Percentiles rank a stretch among this genome's conserved stretches.
Conservation (phyloP, 225 moss, liverwort and hornwort genomes). For the Pseudisothecium myosuroides region DNA sequence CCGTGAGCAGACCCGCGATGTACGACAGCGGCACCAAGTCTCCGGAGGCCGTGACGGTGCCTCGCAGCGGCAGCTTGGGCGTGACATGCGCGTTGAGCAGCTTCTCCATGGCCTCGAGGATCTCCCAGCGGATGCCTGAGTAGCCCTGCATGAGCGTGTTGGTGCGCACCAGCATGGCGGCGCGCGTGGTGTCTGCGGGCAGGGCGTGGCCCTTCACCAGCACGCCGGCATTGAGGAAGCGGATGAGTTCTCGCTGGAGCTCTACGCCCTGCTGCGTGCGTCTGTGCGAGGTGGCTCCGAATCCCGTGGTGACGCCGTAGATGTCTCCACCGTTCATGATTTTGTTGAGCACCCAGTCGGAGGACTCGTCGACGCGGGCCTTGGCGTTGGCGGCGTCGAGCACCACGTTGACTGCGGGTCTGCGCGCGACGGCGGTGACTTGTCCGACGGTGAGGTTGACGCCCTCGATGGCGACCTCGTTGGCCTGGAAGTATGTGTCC, state of each 20-base stretch:
- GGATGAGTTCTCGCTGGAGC: slow-evolving; percentile 11
- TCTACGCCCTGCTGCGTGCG: not conserved
- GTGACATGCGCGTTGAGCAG: not conserved
- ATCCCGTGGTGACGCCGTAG: not conserved
- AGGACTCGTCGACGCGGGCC: not conserved
- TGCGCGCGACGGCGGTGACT: not conserved
- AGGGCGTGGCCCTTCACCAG: not conserved
- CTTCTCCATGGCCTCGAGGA: not conserved
- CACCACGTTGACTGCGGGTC: not conserved
- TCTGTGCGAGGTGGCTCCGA: not conserved
- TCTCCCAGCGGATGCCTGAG: not conserved
- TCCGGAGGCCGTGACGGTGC: not conserved
- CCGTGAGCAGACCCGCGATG: not conserved
- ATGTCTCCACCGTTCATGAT: not conserved
- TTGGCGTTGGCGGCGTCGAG: not conserved
- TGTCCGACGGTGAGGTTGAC: not conserved
- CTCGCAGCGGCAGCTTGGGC: not conserved
- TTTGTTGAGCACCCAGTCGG: not conserved
- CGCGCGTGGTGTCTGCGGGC: not conserved
- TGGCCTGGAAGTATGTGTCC: not conserved
- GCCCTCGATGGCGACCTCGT: not conserved
- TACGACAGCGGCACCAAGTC: not conserved
- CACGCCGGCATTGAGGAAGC: slow-evolving; percentile 26
- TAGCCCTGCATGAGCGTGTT: slow-evolving; percentile 6
- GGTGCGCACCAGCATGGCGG: slow-evolving; percentile 34